Conservation (phyloP, 164 flowering plant genomes). For the Vitis vinifera region DNA sequence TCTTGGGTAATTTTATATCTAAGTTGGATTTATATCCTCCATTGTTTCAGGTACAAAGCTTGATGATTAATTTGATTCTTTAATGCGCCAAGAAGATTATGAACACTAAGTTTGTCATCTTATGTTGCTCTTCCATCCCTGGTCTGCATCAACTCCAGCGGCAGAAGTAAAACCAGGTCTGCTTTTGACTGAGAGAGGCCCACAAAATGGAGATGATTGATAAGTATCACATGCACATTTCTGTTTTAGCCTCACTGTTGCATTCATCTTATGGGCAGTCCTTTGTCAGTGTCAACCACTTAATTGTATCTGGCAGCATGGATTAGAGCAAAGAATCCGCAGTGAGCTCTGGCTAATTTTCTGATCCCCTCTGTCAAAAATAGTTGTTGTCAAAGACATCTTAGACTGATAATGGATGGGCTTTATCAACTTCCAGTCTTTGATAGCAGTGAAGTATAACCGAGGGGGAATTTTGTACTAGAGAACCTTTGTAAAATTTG, state of each 20-base stretch:
- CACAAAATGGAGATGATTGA: slow-evolving; percentile 24
- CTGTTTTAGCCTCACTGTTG: slow-evolving; percentile 30
- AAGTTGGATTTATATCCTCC: no score
- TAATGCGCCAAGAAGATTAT: no score
- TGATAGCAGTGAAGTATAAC: not conserved
- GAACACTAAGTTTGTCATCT: no score
- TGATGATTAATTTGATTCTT: no score
- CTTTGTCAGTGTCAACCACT: slow-evolving; percentile 15
- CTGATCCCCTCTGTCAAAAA: slow-evolving; percentile 1
- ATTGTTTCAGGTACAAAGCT: no score
- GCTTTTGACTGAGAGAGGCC: slow-evolving; percentile 26
- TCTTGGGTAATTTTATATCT: no score
- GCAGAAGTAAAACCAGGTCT: slow-evolving; percentile 9
- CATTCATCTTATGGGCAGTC: slow-evolving; percentile 35
- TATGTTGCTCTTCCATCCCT: no score
- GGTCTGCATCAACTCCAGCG: slow-evolving; percentile 4
- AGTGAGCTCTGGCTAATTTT: no score
- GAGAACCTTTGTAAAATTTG: no score
- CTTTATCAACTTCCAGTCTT: slow-evolving; percentile 1
- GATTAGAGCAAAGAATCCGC: not conserved
- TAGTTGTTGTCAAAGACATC: slow-evolving; percentile 2
- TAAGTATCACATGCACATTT: slow-evolving; percentile 29
- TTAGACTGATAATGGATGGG: not conserved
- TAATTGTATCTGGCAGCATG: slow-evolving; percentile 18
- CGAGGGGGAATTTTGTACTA: no score